phyloP scores from a whole-genome alignment of 2,329 filamentous ascomycete species.

The Amauroascus verrucosus region DNA sequence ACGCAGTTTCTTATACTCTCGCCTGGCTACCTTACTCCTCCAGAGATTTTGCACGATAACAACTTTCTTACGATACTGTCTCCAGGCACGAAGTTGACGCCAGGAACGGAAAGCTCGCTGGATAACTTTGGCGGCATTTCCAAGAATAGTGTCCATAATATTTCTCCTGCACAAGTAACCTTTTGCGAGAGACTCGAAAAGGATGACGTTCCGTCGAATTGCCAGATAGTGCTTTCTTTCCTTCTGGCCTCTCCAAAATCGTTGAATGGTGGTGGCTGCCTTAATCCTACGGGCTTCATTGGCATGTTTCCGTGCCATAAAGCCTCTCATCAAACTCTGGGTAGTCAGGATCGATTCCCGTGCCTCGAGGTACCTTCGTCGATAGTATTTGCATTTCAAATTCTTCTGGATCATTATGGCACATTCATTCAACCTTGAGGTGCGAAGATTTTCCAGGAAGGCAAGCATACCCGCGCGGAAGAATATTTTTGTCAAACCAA shows the following conservation, averaged over 20 bases:
- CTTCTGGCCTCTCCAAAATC: conserved; percentile 87
- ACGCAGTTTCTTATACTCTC: conserved; percentile 77
- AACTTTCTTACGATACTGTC: conserved; percentile 80
- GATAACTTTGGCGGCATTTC: conserved; percentile 82
- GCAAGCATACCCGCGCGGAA: conserved; percentile 98
- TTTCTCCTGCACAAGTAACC: conserved; percentile 82
- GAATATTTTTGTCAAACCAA: conserved; percentile 97
- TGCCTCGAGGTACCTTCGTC: conserved; percentile 79
- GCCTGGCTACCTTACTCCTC: conserved; percentile 72
- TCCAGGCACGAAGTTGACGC: conserved; percentile 67
- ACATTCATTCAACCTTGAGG: conserved; percentile 79
- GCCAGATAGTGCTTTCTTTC: conserved; percentile 69
- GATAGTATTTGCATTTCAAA: conserved; percentile 86
- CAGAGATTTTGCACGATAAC: conserved; percentile 85
- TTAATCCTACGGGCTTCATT: conserved; percentile 73
- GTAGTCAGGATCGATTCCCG: conserved; percentile 68
- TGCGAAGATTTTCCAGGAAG: conserved; percentile 89
- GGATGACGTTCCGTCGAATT: conserved; percentile 72
- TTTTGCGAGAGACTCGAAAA: conserved; percentile 83
- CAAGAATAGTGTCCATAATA: conserved; percentile 86
- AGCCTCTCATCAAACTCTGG: conserved; percentile 68
- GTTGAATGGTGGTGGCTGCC: conserved; percentile 87
- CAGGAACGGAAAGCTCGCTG: conserved; percentile 83
- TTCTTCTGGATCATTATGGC: conserved; percentile 99
- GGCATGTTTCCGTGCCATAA: conserved; percentile 64